Evolutionary conservation across 2,329 filamentous ascomycete species (phyloP).

Genomic region (Aureobasidium sp.): DNA sequence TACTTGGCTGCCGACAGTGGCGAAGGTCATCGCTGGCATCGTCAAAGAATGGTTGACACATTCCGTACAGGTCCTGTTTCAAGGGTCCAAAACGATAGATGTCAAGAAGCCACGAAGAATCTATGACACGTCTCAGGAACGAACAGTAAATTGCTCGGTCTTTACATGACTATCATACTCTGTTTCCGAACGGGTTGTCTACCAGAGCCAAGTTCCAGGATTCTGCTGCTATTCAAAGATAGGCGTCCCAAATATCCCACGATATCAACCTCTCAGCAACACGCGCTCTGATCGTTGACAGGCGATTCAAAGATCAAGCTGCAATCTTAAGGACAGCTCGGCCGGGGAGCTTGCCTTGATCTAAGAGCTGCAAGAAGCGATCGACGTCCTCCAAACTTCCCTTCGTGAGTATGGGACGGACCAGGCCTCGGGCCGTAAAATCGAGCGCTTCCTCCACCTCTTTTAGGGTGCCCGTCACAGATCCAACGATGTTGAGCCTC

Average conservation of each 20-base stretch:
- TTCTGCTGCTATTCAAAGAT: neutral
- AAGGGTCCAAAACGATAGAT: neutral
- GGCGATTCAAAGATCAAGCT: neutral
- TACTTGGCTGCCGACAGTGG: neutral
- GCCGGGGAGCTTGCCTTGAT: slow-evolving; percentile 31
- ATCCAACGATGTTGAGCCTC: slow-evolving; percentile 35
- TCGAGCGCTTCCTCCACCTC: slow-evolving; percentile 39
- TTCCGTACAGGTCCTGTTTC: neutral
- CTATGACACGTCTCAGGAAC: neutral
- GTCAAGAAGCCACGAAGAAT: neutral
- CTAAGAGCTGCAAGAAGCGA: slow-evolving; percentile 31
- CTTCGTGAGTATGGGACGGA: slow-evolving; percentile 31
- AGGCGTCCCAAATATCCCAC: neutral
- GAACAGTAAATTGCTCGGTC: neutral
- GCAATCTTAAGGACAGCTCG: slow-evolving; percentile 33
- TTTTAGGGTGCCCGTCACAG: slow-evolving; percentile 35
- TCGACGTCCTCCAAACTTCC: slow-evolving; percentile 32
- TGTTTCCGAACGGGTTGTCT: too few species aligned
- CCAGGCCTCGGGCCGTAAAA: slow-evolving; percentile 34
- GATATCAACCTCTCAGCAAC: neutral
- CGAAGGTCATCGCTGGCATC: neutral
- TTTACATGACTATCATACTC: neutral
- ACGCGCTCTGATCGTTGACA: neutral
- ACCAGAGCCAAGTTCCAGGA: neutral
- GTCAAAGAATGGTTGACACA: neutral